phyloP scores from a whole-genome alignment of 2,329 filamentous ascomycete species.

The Trichoderma gracile region DNA sequence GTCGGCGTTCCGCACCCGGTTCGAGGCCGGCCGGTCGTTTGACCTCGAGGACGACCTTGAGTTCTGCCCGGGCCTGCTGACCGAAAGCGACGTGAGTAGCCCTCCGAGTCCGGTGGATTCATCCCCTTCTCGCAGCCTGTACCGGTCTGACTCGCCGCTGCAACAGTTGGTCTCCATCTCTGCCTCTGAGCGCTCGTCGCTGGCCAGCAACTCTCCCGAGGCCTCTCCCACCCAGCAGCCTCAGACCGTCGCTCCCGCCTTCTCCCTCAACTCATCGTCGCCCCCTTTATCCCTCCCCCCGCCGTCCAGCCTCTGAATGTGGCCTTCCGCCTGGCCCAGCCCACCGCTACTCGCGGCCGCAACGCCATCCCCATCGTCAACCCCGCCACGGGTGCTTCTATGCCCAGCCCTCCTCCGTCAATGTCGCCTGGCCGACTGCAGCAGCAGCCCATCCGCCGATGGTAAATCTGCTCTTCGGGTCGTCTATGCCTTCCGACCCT shows the following conservation, averaged over 20 bases:
- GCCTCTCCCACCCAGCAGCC: slow-evolving; percentile 89
- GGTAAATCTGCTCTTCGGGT: slow-evolving; percentile 46
- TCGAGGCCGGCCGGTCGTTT: slow-evolving; percentile 89
- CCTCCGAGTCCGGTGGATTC: slow-evolving; percentile 27
- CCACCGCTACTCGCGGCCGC: slow-evolving; percentile 81
- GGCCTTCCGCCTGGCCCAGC: slow-evolving; percentile 84
- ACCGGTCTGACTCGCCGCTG: slow-evolving; percentile 39
- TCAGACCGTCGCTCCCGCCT: slow-evolving; percentile 72
- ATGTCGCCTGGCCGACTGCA: slow-evolving; percentile 65
- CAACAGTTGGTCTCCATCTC: slow-evolving; percentile 84
- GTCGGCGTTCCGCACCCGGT: slow-evolving; percentile 78
- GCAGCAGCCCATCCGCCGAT: slow-evolving; percentile 56
- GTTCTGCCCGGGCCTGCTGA: slow-evolving; percentile 90
- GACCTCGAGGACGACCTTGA: slow-evolving; percentile 95
- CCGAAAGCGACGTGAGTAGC: slow-evolving; percentile 82
- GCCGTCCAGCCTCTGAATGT: slow-evolving; percentile 65
- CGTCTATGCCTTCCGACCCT: slow-evolving; percentile 36
- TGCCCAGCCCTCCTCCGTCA: slow-evolving; percentile 83
- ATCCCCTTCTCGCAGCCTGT: slow-evolving; percentile 26
- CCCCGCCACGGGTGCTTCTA: slow-evolving; percentile 82
- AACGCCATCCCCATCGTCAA: slow-evolving; percentile 99
- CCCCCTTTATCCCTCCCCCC: slow-evolving; percentile 65
- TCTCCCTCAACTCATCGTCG: slow-evolving; percentile 70
- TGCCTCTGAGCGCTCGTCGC: slow-evolving; percentile 88
- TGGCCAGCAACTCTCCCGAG: slow-evolving; percentile 92